phyloP scores from a whole-genome alignment of 257 asterid species.

The Lavandula angustifolia region DNA sequence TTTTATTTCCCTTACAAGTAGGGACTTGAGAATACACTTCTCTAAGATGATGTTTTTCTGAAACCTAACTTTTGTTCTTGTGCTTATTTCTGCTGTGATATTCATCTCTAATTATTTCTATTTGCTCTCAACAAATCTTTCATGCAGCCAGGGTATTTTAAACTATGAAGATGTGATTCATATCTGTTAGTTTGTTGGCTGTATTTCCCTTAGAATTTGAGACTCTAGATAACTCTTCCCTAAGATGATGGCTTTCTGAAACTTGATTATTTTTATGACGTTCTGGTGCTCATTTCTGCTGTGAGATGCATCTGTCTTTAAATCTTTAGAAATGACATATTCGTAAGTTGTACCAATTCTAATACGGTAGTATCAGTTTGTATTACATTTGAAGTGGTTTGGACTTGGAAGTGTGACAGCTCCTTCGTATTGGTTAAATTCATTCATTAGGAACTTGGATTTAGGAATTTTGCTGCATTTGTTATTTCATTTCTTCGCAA shows the following conservation, averaged over 20 bases:
- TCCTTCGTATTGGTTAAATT: not conserved
- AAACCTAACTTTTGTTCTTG: not conserved
- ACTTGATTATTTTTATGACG: not conserved
- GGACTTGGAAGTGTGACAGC: not conserved
- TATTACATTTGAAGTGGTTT: not conserved
- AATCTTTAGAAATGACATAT: not conserved
- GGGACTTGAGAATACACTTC: not conserved
- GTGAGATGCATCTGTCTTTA: not conserved
- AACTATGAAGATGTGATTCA: not conserved
- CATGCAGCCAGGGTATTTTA: not conserved
- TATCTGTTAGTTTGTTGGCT: no score
- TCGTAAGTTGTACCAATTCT: not conserved
- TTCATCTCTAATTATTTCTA: not conserved
- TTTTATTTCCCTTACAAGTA: not conserved
- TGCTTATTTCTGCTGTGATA: not conserved
- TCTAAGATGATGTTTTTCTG: slow-evolving; percentile 1
- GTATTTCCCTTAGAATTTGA: not conserved
- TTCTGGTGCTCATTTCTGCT: not conserved
- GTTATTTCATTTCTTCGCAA: not conserved
- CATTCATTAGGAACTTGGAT: no score
- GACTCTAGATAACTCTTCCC: not conserved
- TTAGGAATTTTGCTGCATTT: not conserved
- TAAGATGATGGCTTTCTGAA: not conserved
- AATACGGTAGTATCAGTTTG: not conserved
- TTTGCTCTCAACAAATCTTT: not conserved